Percentiles rank a stretch among this genome's conserved stretches.
Evolutionary conservation across 2,329 filamentous ascomycete species (phyloP).

Genomic region (Sporothrix pallida): DNA sequence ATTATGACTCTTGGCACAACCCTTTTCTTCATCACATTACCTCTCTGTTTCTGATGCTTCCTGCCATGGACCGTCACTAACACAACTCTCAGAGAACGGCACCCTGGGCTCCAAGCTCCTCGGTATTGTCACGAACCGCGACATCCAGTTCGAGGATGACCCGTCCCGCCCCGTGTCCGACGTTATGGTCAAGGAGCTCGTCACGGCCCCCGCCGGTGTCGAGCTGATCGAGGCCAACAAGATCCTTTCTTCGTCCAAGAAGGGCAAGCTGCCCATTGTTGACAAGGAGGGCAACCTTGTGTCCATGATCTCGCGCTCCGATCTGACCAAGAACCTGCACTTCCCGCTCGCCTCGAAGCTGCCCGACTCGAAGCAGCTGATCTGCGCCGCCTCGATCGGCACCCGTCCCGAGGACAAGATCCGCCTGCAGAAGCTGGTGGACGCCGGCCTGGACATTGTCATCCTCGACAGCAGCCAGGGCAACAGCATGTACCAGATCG

Average conservation of each 20-base stretch:
- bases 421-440: slow-evolving; percentile 84
- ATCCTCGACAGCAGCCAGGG: slow-evolving; percentile 96
- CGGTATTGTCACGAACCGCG: slow-evolving; percentile 96
- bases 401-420: slow-evolving; percentile 92
- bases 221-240: slow-evolving; percentile 87
- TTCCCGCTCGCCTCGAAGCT: slow-evolving; percentile 97
- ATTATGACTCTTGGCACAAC: slow-evolving; percentile 41
- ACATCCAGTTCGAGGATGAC: slow-evolving; percentile 94
- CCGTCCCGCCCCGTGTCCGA: slow-evolving; percentile 73
- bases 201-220: slow-evolving; percentile 84
- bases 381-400: slow-evolving; percentile 93
- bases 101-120: slow-evolving; percentile 94
- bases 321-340: slow-evolving; percentile 98
- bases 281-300: slow-evolving; percentile 83
- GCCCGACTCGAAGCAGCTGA: slow-evolving; percentile 94
- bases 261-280: slow-evolving; percentile 95
- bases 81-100: slow-evolving; percentile 72
- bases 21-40: not conserved
- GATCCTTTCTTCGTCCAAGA: slow-evolving; percentile 93
- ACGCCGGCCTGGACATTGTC: slow-evolving; percentile 93
- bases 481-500: slow-evolving; percentile 97
- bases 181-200: slow-evolving; percentile 96
- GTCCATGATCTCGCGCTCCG: slow-evolving; percentile 90
- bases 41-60: slow-evolving; percentile 30
- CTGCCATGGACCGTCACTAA: slow-evolving; percentile 46